These are phyloP conservation scores for Nakazawaea anatomiae DNA, from an alignment of 805 yeast species.

Conservation along the genomic window DNA sequence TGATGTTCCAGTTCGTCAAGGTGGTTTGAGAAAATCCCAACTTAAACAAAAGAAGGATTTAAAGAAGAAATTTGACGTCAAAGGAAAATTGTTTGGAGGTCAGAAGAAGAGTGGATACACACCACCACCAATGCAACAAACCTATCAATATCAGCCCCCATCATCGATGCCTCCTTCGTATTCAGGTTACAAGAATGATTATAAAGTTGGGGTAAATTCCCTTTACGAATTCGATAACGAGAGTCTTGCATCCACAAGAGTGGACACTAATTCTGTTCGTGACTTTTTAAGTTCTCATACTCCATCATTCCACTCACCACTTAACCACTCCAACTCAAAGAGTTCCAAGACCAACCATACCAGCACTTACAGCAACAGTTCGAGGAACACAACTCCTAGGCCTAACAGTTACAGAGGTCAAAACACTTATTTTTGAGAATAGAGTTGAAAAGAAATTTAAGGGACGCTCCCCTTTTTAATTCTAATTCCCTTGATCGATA, in stretches of 20 bases:
- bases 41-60: slow-evolving; percentile 12
- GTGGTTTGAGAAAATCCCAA: not conserved
- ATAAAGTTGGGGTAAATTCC: not conserved
- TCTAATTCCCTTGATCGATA: not conserved
- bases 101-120: slow-evolving; percentile 24
- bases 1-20: not conserved
- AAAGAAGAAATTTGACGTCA: slow-evolving; percentile 1
- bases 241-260: not conserved
- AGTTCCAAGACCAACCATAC: not conserved
- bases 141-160: slow-evolving; percentile 7
- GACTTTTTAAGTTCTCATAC: not conserved
- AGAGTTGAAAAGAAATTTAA: not conserved
- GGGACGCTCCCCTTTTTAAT: not conserved
- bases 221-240: not conserved
- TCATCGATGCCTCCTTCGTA: slow-evolving; percentile 2
- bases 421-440: slow-evolving; percentile 5
- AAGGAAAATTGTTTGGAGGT: not conserved
- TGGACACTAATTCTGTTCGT: slow-evolving; percentile 2
- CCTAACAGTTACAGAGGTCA: slow-evolving; percentile 4
- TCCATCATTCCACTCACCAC: not conserved
- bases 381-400: not conserved
- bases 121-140: slow-evolving; percentile 18
- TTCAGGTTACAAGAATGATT: slow-evolving; percentile 1
- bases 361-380: not conserved
- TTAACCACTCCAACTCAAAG: not conserved